A percentile compares a stretch with the other conserved stretches of the same genome.
Evolutionary conservation across 495 filamentous ascomycete species (phyloP).

Genomic region (Geopyxis carbonaria): DNA sequence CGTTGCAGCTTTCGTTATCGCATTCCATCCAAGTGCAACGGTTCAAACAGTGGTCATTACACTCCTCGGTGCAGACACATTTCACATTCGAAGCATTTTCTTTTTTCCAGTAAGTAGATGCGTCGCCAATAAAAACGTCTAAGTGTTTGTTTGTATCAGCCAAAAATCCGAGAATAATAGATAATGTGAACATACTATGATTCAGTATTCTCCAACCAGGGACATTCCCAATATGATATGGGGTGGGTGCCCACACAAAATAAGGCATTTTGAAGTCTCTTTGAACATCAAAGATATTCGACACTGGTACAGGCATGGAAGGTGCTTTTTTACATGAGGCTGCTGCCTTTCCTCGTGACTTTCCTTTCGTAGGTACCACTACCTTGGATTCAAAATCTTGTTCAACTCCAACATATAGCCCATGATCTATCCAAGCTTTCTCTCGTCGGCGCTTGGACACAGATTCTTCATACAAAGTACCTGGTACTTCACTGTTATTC

Average conservation of each 20-base stretch:
- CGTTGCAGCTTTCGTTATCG: conserved; percentile 70
- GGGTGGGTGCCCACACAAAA: conserved; percentile 72
- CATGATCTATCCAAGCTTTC: conserved; percentile 64
- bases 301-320: conserved; percentile 47
- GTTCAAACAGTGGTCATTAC: conserved; percentile 80
- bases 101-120: conserved; percentile 69
- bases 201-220: conserved; percentile 79
- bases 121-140: conserved; percentile 62
- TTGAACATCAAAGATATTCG: conserved; percentile 41
- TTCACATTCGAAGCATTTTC: conserved; percentile 52
- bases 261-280: conserved; percentile 79
- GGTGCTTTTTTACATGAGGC: conserved; percentile 32
- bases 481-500: too few species aligned
- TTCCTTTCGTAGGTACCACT: conserved; percentile 39
- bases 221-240: conserved; percentile 62
- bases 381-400: conserved; percentile 42
- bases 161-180: conserved; percentile 5
- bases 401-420: conserved; percentile 79
- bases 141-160: conserved; percentile 4
- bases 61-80: conserved; percentile 67
- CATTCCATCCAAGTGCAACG: conserved; percentile 95
- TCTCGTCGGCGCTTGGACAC: conserved; percentile 28
- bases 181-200: conserved; percentile 47
- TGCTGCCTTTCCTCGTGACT: conserved; percentile 39
- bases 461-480: not conserved